Conservation (phyloP, 106 monocot species). For the Amphibolis antarctica region DNA sequence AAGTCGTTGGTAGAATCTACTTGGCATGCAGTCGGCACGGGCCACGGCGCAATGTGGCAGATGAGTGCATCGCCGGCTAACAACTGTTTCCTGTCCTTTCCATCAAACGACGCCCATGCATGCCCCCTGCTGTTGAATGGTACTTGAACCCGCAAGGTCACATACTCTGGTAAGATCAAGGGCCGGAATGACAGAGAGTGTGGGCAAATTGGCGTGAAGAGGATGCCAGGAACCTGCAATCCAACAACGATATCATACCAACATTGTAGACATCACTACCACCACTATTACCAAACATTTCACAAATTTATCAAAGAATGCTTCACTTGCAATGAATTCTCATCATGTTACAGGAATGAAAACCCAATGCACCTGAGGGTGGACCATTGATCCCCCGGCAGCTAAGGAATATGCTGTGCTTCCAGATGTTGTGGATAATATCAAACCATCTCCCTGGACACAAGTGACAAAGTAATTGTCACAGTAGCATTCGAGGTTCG, state of each 20-base stretch:
- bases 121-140: constrained; percentile 91
- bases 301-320: no score
- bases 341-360: no score
- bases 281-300: no score
- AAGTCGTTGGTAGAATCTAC: constrained; percentile 89
- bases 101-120: constrained; percentile 97
- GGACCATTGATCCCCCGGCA: constrained; percentile 99
- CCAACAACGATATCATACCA: neutral
- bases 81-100: constrained; percentile 79
- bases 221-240: constrained; percentile 87
- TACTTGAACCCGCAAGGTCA: constrained; percentile 74
- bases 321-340: no score
- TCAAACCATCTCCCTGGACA: constrained; percentile 96
- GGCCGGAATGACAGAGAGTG: constrained; percentile 95
- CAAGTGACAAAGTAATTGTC: constrained; percentile 91
- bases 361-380: constrained; percentile 60
- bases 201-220: constrained; percentile 97
- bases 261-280: no score
- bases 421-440: constrained; percentile 95
- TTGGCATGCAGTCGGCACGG: constrained; percentile 87
- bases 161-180: constrained; percentile 83
- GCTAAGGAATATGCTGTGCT: constrained; percentile 98
- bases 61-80: constrained; percentile 85
- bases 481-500: constrained; percentile 93
- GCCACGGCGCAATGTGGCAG: constrained; percentile 89